Evolutionary conservation across 192 early-diverging fungal species (phyloP).

Genomic region (Allomyces arbusculus): DNA sequence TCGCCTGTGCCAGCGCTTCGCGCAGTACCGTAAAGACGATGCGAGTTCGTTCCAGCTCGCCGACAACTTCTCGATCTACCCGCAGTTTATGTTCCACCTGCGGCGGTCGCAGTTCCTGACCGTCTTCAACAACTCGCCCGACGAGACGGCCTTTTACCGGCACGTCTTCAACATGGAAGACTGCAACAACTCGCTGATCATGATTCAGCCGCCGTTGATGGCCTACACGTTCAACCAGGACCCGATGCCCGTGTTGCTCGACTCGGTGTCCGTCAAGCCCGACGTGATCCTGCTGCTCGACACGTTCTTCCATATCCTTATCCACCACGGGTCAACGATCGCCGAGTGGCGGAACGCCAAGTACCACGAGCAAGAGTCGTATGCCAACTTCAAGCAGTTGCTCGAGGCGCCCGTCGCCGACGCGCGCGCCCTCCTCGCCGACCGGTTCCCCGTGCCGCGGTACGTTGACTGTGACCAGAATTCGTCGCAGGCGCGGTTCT

Average conservation of each 20-base stretch:
- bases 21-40: slow-evolving; percentile 89
- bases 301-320: slow-evolving; percentile 97
- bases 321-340: slow-evolving; percentile 96
- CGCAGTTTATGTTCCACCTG: slow-evolving; percentile 99
- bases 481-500: slow-evolving; percentile 93
- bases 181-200: slow-evolving; percentile 89
- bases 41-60: slow-evolving; percentile 71
- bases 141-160: slow-evolving; percentile 82
- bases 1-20: slow-evolving; percentile 92
- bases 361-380: slow-evolving; percentile 85
- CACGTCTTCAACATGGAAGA: slow-evolving; percentile 89
- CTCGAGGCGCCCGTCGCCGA: slow-evolving; percentile 77
- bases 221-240: slow-evolving; percentile 70
- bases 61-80: slow-evolving; percentile 93
- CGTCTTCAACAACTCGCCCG: slow-evolving; percentile 96
- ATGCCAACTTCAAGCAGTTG: slow-evolving; percentile 82
- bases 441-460: slow-evolving; percentile 92
- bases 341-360: slow-evolving; percentile 89
- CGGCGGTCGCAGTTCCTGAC: slow-evolving; percentile 92
- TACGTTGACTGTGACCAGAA: slow-evolving; percentile 94
- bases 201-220: slow-evolving; percentile 97
- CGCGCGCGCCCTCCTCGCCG: slow-evolving; percentile 69
- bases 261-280: slow-evolving; percentile 94
- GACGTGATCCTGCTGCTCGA: slow-evolving; percentile 83
- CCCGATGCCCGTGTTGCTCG: slow-evolving; percentile 78